These are phyloP conservation scores for Yamadazyma triangularis DNA, from an alignment of 1,139 yeast species.

Conservation along the genomic window DNA sequence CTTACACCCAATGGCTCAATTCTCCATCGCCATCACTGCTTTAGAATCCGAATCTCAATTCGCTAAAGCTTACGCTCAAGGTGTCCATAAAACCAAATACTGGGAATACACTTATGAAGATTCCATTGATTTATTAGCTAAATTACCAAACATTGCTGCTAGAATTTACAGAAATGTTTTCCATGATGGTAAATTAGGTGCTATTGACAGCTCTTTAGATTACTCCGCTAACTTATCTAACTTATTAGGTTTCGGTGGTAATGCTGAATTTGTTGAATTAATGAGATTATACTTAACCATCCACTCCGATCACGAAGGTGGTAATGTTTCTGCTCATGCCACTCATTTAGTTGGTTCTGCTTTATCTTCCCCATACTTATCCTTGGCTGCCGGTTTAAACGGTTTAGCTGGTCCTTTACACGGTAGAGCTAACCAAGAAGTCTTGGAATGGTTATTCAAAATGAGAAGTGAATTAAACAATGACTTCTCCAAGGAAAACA, in stretches of 20 bases:
- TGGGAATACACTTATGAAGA: conserved; percentile 95
- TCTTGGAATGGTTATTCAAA: conserved; percentile 85
- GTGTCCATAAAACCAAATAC: conserved; percentile 82
- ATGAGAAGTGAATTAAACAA: conserved; percentile 74
- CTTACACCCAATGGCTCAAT: conserved; percentile 97
- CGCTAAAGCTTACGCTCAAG: conserved; percentile 87
- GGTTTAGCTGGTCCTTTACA: conserved; percentile 98
- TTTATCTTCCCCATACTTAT: conserved; percentile 85
- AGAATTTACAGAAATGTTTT: conserved; percentile 89
- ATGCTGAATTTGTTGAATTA: conserved; percentile 79
- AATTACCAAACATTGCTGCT: conserved; percentile 89
- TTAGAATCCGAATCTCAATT: conserved; percentile 86
- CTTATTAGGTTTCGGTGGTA: conserved; percentile 77
- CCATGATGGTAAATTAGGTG: conserved; percentile 78
- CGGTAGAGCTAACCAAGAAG: conserved; percentile 98
- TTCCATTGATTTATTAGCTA: conserved; percentile 81
- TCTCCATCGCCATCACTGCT: conserved; percentile 88
- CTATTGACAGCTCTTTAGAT: conserved; percentile 72
- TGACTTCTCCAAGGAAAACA: conserved; percentile 67
- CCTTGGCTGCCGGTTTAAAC: conserved; percentile 91
- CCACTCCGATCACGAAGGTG: conserved; percentile 98
- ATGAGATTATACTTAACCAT: conserved; percentile 91
- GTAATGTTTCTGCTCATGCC: conserved; percentile 96
- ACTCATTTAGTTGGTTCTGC: conserved; percentile 97
- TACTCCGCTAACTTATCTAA: conserved; percentile 89